Evolutionary conservation across 2,329 filamentous ascomycete genomes (phyloP).

Genomic region (Talaromyces sp.): DNA sequence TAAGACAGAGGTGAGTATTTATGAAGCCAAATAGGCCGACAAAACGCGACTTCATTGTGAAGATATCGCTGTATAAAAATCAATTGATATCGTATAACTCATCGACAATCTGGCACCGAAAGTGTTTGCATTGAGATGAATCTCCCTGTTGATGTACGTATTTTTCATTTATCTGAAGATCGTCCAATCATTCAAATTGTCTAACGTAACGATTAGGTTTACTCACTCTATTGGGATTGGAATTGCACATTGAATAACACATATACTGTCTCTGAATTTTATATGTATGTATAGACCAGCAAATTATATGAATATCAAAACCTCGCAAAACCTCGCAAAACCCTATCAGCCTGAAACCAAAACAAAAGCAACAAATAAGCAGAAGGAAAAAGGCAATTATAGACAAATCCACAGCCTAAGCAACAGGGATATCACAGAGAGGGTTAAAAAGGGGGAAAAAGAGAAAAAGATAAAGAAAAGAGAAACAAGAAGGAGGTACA

Average conservation of each 20-base stretch:
- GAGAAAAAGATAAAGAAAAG: neutral
- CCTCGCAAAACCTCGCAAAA: neutral
- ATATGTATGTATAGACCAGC: neutral
- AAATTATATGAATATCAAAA: neutral
- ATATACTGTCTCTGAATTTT: neutral
- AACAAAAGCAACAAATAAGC: neutral
- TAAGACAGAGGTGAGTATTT: too few relatives aligned
- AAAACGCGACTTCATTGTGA: too few relatives aligned
- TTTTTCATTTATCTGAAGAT: too few relatives aligned
- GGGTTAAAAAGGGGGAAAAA: neutral
- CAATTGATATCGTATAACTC: too few relatives aligned
- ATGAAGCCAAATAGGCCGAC: too few relatives aligned
- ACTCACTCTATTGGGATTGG: neutral
- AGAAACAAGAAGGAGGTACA: neutral
- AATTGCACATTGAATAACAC: neutral
- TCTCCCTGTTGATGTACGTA: too few relatives aligned
- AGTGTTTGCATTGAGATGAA: too few relatives aligned
- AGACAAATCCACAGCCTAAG: neutral
- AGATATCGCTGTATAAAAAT: too few relatives aligned
- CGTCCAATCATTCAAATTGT: too few relatives aligned
- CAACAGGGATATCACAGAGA: neutral
- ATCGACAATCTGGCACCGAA: too few relatives aligned
- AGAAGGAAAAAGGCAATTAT: neutral
- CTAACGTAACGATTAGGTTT: too few relatives aligned
- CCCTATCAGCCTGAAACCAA: neutral